Percentiles rank a stretch among this genome's conserved stretches.
Conservation (phyloP, 2,329 filamentous ascomycete species). For the Cladophialophora carrionii region DNA sequence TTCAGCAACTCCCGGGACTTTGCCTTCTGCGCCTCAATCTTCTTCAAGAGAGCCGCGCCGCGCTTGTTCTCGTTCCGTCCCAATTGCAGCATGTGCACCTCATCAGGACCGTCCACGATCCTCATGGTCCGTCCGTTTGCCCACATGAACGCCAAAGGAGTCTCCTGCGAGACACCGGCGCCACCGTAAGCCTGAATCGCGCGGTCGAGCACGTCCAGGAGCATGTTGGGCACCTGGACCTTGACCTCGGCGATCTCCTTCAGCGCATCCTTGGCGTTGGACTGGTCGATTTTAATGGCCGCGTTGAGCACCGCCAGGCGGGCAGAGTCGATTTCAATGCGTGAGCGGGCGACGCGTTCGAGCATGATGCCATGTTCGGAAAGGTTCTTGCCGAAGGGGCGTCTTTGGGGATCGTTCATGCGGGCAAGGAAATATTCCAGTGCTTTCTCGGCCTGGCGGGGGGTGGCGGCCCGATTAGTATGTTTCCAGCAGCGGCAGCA, state of each 20-base stretch:
- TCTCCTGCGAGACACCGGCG: conserved; percentile 91
- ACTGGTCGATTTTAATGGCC: conserved; percentile 89
- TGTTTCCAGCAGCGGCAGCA: background rate
- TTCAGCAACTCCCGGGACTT: conserved; percentile 34
- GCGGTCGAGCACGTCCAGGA: conserved; percentile 86
- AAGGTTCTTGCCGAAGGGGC: conserved; percentile 85
- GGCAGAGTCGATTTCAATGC: conserved; percentile 91
- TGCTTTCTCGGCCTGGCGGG: conserved; percentile 71
- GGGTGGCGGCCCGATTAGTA: background rate
- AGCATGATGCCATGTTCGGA: conserved; percentile 91
- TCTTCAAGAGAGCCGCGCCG: conserved; percentile 41
- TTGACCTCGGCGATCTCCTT: conserved; percentile 96
- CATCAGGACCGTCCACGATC: conserved; percentile 91
- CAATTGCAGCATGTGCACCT: conserved; percentile 75
- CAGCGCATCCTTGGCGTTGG: conserved; percentile 83
- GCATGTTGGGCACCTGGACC: conserved; percentile 80
- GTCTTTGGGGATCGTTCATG: conserved; percentile 89
- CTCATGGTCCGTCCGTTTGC: conserved; percentile 86
- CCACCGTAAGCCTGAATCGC: conserved; percentile 92
- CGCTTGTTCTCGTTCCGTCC: conserved; percentile 60
- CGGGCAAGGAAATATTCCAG: conserved; percentile 94
- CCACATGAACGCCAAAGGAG: conserved; percentile 70
- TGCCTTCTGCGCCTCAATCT: conserved; percentile 36
- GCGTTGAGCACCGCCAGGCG: conserved; percentile 91
- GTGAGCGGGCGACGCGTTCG: conserved; percentile 88